Evolutionary conservation across 169 alveolate species (phyloP).

Genomic region (Cryptosporidium parvum): DNA sequence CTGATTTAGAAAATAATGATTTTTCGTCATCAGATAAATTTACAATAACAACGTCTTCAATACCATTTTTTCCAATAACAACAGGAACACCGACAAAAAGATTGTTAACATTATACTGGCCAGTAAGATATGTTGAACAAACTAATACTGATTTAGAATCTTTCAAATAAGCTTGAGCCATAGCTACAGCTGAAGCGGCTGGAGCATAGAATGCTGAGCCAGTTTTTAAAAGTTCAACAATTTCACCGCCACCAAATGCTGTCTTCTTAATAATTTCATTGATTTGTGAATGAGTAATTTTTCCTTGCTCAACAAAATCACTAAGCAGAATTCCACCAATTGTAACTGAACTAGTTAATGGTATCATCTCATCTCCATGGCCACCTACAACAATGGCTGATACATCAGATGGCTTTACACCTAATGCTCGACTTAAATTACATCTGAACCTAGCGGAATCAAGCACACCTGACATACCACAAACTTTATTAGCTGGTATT

Average conservation of each 20-base stretch:
- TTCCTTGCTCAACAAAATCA: slow-evolving; percentile 78
- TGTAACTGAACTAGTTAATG: slow-evolving; percentile 83
- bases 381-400: slow-evolving; percentile 88
- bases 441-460: slow-evolving; percentile 87
- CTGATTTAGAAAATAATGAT: slow-evolving; percentile 77
- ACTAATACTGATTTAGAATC: slow-evolving; percentile 85
- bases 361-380: slow-evolving; percentile 90
- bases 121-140: slow-evolving; percentile 87
- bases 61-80: slow-evolving; percentile 87
- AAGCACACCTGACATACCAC: slow-evolving; percentile 89
- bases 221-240: slow-evolving; percentile 78
- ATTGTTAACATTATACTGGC: slow-evolving; percentile 85
- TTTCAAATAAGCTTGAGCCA: slow-evolving; percentile 82
- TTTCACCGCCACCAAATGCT: slow-evolving; percentile 81
- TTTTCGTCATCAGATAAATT: slow-evolving; percentile 83
- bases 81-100: slow-evolving; percentile 88
- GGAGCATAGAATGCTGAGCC: slow-evolving; percentile 85
- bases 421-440: slow-evolving; percentile 82
- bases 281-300: slow-evolving; percentile 75
- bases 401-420: slow-evolving; percentile 84
- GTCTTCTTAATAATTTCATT: slow-evolving; percentile 81
- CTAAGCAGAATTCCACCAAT: slow-evolving; percentile 84
- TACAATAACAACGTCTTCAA: slow-evolving; percentile 84
- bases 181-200: slow-evolving; percentile 82
- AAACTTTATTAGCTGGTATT: slow-evolving; percentile 85